Conservation (phyloP, 208 protist genomes). For the Leishmania martiniquensis region DNA sequence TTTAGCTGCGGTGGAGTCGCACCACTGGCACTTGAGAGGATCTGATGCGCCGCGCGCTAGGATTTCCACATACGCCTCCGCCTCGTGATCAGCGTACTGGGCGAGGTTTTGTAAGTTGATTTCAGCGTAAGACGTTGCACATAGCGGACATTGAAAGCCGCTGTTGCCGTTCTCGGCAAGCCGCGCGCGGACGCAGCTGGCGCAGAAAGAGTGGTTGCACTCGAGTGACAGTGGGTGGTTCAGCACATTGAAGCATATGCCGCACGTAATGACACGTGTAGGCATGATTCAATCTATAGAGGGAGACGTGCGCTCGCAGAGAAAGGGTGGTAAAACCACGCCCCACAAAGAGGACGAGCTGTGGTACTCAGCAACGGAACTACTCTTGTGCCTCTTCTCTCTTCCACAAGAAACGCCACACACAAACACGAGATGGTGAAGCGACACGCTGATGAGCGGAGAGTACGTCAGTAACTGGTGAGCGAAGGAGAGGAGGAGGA, state of each 20-base stretch:
- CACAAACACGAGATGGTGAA: not conserved
- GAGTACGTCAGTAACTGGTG: not conserved
- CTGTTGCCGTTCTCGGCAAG: slow-evolving; percentile 38
- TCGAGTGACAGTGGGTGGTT: slow-evolving; percentile 52
- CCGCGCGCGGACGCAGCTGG: slow-evolving; percentile 47
- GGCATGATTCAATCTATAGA: slow-evolving; percentile 2
- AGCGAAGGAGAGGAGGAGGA: not conserved
- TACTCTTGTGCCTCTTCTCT: not conserved
- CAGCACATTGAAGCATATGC: slow-evolving; percentile 76
- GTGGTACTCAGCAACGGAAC: not conserved
- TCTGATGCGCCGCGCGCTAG: slow-evolving; percentile 38
- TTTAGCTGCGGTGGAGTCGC: slow-evolving; percentile 48
- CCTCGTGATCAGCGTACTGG: slow-evolving; percentile 39
- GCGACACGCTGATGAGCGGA: not conserved
- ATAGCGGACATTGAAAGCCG: slow-evolving; percentile 65
- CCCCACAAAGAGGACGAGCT: not conserved
- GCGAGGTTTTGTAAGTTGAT: slow-evolving; percentile 38
- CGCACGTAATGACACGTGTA: slow-evolving; percentile 61
- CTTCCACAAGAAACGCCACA: no score
- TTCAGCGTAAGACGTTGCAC: slow-evolving; percentile 37
- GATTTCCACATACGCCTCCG: slow-evolving; percentile 51
- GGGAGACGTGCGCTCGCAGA: not conserved
- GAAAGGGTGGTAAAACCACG: not conserved
- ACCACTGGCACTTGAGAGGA: slow-evolving; percentile 78
- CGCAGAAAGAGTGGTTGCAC: slow-evolving; percentile 69